Conservation (phyloP, 495 filamentous ascomycete species). For the Penicillium cinerascens region DNA sequence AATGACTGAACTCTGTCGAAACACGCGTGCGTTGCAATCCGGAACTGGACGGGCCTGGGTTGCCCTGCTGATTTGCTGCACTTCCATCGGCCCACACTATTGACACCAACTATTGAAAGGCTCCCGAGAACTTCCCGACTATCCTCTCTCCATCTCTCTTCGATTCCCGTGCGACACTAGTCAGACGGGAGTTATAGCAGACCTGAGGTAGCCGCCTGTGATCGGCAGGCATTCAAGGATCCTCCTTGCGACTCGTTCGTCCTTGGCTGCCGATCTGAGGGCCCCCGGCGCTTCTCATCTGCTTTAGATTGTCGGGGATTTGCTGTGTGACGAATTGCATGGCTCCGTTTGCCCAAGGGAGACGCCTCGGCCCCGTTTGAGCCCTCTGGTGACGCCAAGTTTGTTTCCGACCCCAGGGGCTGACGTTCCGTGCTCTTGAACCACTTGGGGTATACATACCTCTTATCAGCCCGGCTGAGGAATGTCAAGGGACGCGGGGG, state of each 20-base stretch:
- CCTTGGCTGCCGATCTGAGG: conserved; percentile 27
- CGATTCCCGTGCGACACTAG: background rate
- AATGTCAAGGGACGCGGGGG: conserved; percentile 17
- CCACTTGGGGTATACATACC: conserved; percentile 10
- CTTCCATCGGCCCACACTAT: conserved; percentile 14
- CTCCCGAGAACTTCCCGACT: conserved; percentile 2
- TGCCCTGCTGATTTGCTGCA: conserved; percentile 15
- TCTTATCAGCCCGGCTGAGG: conserved; percentile 1
- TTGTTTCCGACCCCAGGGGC: conserved; percentile 10
- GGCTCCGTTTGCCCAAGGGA: conserved; percentile 10
- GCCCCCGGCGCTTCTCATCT: conserved; percentile 29
- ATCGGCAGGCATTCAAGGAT: conserved; percentile 21
- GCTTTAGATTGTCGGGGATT: conserved; percentile 22
- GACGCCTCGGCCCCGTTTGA: conserved; percentile 11
- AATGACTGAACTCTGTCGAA: conserved; percentile 14
- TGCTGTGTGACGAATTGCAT: conserved; percentile 21
- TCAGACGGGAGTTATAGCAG: background rate
- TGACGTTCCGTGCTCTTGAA: conserved; percentile 15
- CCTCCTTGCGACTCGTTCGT: conserved; percentile 16
- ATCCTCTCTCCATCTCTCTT: conserved; percentile 6
- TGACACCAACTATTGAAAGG: conserved; percentile 4
- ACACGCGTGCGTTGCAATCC: conserved; percentile 14
- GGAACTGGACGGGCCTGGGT: conserved; percentile 9
- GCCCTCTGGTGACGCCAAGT: conserved; percentile 15
- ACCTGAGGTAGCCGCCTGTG: background rate